Evolutionary conservation across 257 asterid genomes (phyloP).

Genomic region (Petunia secreta): DNA sequence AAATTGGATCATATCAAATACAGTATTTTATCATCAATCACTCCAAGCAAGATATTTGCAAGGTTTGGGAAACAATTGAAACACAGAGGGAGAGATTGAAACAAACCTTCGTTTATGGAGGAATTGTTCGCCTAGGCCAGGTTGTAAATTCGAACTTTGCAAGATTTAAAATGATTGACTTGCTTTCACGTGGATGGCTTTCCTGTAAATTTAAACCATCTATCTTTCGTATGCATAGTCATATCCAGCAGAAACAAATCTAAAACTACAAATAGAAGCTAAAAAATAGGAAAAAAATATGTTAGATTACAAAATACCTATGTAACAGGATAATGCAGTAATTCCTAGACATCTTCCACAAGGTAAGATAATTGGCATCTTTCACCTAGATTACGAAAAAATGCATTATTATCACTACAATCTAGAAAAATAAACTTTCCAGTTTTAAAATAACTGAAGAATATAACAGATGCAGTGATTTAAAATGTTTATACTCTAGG

Average conservation of each 20-base stretch:
- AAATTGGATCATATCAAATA: too few relatives aligned
- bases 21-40: too few relatives aligned
- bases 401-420: too few relatives aligned
- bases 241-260: constrained; percentile 24
- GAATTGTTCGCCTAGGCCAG: constrained; percentile 58
- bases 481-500: too few relatives aligned
- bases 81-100: not conserved
- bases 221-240: not conserved
- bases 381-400: constrained; percentile 43
- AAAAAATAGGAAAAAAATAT: not conserved
- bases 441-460: not conserved
- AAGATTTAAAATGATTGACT: constrained; percentile 58
- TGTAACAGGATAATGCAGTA: constrained; percentile 76
- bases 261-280: not conserved
- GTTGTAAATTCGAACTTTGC: constrained; percentile 59
- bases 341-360: constrained; percentile 68
- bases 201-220: constrained; percentile 51
- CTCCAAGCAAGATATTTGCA: too few relatives aligned
- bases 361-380: constrained; percentile 59
- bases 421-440: not conserved
- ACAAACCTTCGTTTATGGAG: constrained; percentile 73
- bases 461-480: too few relatives aligned
- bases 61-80: not conserved
- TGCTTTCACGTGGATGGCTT: constrained; percentile 69
- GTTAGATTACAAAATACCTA: constrained; percentile 47